Base-by-base conservation (phyloP, 495 filamentous ascomycete genomes). In the Thermochaetoides thermophila region DNA sequence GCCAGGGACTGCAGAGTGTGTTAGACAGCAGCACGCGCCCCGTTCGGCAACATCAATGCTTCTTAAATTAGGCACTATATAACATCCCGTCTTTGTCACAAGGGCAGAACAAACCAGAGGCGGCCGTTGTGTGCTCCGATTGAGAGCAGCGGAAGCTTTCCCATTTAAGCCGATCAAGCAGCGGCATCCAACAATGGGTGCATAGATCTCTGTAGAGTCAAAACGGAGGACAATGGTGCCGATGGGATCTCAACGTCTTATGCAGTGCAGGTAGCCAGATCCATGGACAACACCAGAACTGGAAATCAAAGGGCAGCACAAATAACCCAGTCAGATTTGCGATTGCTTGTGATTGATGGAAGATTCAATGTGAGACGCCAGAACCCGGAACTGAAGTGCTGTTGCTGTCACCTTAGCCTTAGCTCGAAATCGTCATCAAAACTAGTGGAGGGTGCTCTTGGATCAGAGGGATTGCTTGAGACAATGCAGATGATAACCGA, bases 31-130 rank as follows among this genome's bases (percentile, higher is more conserved):
- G 29, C 31, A 32, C 17, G 24, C 33, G 34, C 37, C 38, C 35
- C 39, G 29, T 39, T 42, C 38, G 42, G 41, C 38, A 44, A 17
- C 33, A 12, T 45, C 46, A 44, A 50, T 50, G 49, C 46, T n/a
- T 20, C 17, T 14, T 20, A 42, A 32, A 46, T 48, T 50, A 46
- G 49, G 39, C 44, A 48, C 32, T 50, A 48, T 40, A 26, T 29
- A 14, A 33, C 21, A 29, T 33, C 24, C 28, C 22, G n/a, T n/a
- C n/a, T n/a, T n/a, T n/a, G n/a, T n/a, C n/a, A n/a, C n/a, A n/a
- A n/a, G n/a, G n/a, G n/a, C n/a, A n/a, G n/a, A n/a, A n/a, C n/a
- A n/a, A 22, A 21, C 17, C 18, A 41, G 28, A 30, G 27, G 23
- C 30, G 29, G 41, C 18, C 35, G 38, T 38, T 24, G 24, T 17